Base-by-base conservation (phyloP, 2,329 filamentous ascomycete genomes). In the Fragosphaeria purpurea region DNA sequence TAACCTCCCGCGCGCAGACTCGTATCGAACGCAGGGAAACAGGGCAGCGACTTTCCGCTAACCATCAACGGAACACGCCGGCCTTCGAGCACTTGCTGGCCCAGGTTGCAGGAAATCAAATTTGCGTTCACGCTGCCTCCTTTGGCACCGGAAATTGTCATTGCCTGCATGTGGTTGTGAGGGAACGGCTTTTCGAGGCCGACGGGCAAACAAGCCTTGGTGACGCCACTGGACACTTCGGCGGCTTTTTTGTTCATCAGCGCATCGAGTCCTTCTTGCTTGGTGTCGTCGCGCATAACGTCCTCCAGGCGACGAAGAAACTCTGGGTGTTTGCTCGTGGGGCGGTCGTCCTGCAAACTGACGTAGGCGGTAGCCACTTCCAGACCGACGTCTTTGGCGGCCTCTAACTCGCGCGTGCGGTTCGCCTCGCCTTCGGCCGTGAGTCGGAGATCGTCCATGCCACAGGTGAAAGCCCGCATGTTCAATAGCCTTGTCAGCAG, bases 111-210 rank as follows among this genome's bases (percentile, higher is more conserved):
- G 32, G 91, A 97, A 66, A 98, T 98, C 54, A 96, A 80, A 61
- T 95, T 96, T 47, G 93, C 93, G 64, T 98, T 98, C 67, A 98
- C 93, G 60, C 80, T 74, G 50, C 81, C 86, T 64, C 93, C 93
- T 71, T 98, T 98, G 47, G 93, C 93, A 66, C 93, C 93, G 51
- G 93, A 96, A 11, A 85, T 86, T 30, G 93, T 98, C 93, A 98
- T 98, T 57, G 87, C 82, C 73, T 98, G 93, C 91, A 98, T 98
- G 69, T 97, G 91, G 63, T 98, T 98, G 63, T 85, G 85, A 1
- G 93, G 93, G 67, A 98, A 98, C 7, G 86, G 80, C 69, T 97
- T 98, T 61, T 87, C 82, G 33, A 98, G 78, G 41, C 87, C 88
- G 22, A 72, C 69, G 0, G 93, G 93, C 57, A 98, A 76, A 67